A percentile compares a stretch with the other conserved stretches of the same genome.
Evolutionary conservation across 2,329 filamentous ascomycete genomes (phyloP).

Genomic region (Colletotrichum incanum): DNA sequence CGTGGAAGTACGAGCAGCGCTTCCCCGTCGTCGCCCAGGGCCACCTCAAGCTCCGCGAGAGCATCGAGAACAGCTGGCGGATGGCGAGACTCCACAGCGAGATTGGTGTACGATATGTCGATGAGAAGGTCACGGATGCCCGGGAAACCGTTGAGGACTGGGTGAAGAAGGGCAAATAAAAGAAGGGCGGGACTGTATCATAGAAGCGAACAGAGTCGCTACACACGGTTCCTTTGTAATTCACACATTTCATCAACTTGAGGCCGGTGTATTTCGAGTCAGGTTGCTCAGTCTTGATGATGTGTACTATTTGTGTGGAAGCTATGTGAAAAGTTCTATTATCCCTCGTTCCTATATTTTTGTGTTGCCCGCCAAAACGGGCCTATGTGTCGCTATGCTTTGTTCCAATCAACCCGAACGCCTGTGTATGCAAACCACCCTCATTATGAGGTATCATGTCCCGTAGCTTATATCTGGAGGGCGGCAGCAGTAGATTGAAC

Average conservation of each 20-base stretch:
- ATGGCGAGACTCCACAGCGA: constrained; percentile 83
- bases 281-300: neutral
- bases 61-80: constrained; percentile 78
- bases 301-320: neutral
- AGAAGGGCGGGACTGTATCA: constrained; percentile 40
- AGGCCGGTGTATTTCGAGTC: constrained; percentile 1
- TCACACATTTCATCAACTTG: constrained; percentile 30
- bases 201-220: constrained; percentile 43
- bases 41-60: constrained; percentile 80
- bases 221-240: constrained; percentile 44
- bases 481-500: constrained; percentile 43
- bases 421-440: constrained; percentile 34
- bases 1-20: constrained; percentile 94
- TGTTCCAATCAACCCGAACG: constrained; percentile 30
- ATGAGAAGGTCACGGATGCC: constrained; percentile 84
- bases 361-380: constrained; percentile 17
- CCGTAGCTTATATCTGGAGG: constrained; percentile 26
- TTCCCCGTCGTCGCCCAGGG: constrained; percentile 87
- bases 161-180: constrained; percentile 91
- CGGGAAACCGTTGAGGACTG: constrained; percentile 87
- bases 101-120: constrained; percentile 79
- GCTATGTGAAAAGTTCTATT: constrained; percentile 17
- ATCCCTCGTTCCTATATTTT: neutral
- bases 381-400: constrained; percentile 37
- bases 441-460: neutral